phyloP scores from a whole-genome alignment of 208 protist species.

The Trypanosoma boissoni region DNA sequence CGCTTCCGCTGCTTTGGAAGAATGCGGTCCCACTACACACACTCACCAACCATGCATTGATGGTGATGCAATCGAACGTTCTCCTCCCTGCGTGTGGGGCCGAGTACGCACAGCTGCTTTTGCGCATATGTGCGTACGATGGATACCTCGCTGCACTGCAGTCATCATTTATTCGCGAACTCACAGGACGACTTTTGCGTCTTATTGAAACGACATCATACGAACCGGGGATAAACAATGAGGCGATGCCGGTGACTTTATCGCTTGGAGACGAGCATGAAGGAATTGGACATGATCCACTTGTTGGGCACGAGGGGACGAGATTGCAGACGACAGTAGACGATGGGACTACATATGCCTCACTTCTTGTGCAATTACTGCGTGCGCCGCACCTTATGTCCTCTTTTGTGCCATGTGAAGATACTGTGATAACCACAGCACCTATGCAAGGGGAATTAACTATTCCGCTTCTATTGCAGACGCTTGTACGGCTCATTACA shows the following conservation, averaged over 20 bases:
- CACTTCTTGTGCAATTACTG: slow-evolving; percentile 24
- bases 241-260: neutral
- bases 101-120: slow-evolving; percentile 58
- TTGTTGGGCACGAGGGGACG: neutral
- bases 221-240: slow-evolving; percentile 8
- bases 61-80: slow-evolving; percentile 64
- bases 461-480: slow-evolving; percentile 19
- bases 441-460: neutral
- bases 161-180: slow-evolving; percentile 28
- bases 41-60: slow-evolving; percentile 53
- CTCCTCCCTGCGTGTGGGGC: slow-evolving; percentile 45
- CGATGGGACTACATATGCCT: slow-evolving; percentile 24
- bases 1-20: slow-evolving; percentile 72
- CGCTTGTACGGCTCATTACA: slow-evolving; percentile 23
- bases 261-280: neutral
- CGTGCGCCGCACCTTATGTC: slow-evolving; percentile 24
- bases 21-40: slow-evolving; percentile 48
- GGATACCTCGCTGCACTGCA: slow-evolving; percentile 56
- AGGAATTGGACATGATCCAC: neutral
- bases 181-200: slow-evolving; percentile 34
- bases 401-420: slow-evolving; percentile 23
- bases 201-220: slow-evolving; percentile 42
- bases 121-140: slow-evolving; percentile 39
- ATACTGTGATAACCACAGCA: neutral
- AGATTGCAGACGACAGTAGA: slow-evolving; percentile 11